Base-by-base conservation (phyloP, 2,329 filamentous ascomycete species). In the Penicillium sp. region DNA sequence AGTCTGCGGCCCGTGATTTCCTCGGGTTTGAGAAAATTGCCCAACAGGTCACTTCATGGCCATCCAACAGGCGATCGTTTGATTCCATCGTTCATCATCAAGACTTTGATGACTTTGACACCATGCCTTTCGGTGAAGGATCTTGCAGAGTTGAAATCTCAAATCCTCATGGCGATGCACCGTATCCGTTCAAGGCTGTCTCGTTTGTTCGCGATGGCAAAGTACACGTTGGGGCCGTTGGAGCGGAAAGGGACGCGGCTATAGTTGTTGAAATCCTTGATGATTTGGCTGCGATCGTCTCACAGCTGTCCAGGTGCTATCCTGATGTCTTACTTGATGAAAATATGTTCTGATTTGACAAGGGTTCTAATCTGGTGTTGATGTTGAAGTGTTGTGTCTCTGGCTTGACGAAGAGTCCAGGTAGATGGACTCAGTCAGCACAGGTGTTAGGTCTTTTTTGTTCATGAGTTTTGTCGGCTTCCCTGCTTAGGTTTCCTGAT, bases 101-200 rank as follows among this genome's bases (percentile, higher is more conserved):
- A 70, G 83, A 85, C 63, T 83, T 84, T 46, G 82, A 83, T 55
- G 85, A 87, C 67, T 84, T 87, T n/a, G 85, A 88, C 66, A 77
- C 75, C 27, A 77, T 76, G 72, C 66, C 70, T 24, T 75, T 76
- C 50, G 70, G 69, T 0, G 70, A 66, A 2, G 62, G 64, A 2
- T 63, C 55, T 49, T 80, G 74, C 66, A 75, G 76, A 41, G 80
- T 86, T 63, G 85, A 87, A 72, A 87, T 85, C 11, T 68, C 83
- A 16, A 87, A 86, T 66, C 83, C 85, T 2, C 82, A 85, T 65
- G 78, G 82, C 35, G 84, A 86, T 60, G 65, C 72, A 2, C 65
- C 71, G 10, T 61, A 67, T 44, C 73, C 72, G 1, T 44, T 74
- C 35, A 75, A 75, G 63, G 67, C 66, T 24, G 73, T 75, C 9